Evolutionary conservation across 2,329 filamentous ascomycete genomes (phyloP), one percentile per base, ranked within the genome.

Genomic region (Dothistroma septosporum): DNA sequence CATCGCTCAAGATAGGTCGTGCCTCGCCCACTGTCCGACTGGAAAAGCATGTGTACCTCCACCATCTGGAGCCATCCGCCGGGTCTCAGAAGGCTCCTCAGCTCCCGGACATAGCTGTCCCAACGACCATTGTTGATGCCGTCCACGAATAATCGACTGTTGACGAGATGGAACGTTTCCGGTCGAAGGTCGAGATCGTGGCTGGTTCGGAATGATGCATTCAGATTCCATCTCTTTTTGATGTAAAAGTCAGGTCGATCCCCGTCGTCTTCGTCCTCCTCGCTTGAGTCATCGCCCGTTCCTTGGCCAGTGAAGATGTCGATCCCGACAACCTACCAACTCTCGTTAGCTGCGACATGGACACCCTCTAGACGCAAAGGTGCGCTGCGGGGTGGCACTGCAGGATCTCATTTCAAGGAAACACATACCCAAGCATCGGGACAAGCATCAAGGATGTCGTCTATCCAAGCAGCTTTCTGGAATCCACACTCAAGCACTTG

Each of bases 51-150:
- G 70, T 95, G 91, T 68, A 92, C 84, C 72, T 96, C 92, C n/a
- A 90, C 84, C 82, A 96, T 87, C 71, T 96, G 91, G 61, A 89
- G 83, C 91, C 91, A 96, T 1, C 92, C 92, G 1, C 87, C 88
- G 6, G 86, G 87, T 55, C 85, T 87, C 64, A 92, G 78, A 10
- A 91, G 82, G 22, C 85, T 82, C 66, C 85, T 83, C 62, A 96
- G 89, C 68, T 96, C 92, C 67, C 81, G 79, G 65, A 96, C 75
- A 74, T 95, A 96, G 33, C 82, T 81, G 58, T 78, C 76, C 92
- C 92, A 97, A 73, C 91, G 83, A 63, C 81, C 77, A 60, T 80
- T 78, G 69, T 92, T 82, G 68, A 96, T 89, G 0, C 90, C 91
- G 22, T 85, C 85, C 65, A 83, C 80, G 74, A 91, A 79, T 75